Conservation (phyloP, 2,329 filamentous ascomycete species). For the Elsinoe perseae region DNA sequence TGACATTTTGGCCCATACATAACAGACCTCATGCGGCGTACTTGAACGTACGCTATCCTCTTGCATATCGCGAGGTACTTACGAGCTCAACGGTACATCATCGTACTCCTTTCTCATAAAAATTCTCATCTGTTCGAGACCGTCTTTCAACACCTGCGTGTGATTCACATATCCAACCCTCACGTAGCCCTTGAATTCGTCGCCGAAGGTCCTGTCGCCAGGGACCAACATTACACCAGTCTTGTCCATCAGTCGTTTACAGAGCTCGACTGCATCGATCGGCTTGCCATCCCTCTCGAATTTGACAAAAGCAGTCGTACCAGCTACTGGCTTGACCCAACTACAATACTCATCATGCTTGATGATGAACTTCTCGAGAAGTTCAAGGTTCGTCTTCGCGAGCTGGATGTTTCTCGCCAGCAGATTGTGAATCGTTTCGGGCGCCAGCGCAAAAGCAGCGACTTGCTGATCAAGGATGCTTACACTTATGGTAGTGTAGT, state of each 20-base stretch:
- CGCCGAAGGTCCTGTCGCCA: slow-evolving; percentile 65
- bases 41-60: too few relatives aligned
- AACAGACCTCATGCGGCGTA: too few relatives aligned
- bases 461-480: slow-evolving; percentile 74
- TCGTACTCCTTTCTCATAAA: slow-evolving; percentile 52
- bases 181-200: slow-evolving; percentile 66
- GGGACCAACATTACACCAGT: slow-evolving; percentile 69
- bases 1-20: too few relatives aligned
- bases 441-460: slow-evolving; percentile 64
- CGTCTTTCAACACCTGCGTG: slow-evolving; percentile 61
- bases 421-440: slow-evolving; percentile 55
- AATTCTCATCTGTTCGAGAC: slow-evolving; percentile 47
- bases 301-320: slow-evolving; percentile 69
- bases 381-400: slow-evolving; percentile 57
- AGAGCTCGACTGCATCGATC: slow-evolving; percentile 67
- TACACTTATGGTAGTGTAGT: slow-evolving; percentile 82
- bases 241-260: slow-evolving; percentile 57
- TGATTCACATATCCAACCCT: slow-evolving; percentile 68
- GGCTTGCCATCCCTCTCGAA: slow-evolving; percentile 58
- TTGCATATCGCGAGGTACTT: too few relatives aligned
- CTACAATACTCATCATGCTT: slow-evolving; percentile 55
- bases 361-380: slow-evolving; percentile 61
- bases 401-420: slow-evolving; percentile 58
- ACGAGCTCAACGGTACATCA: slow-evolving; percentile 35
- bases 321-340: slow-evolving; percentile 68